A percentile compares a stretch with the other conserved stretches of the same genome.
Evolutionary conservation across 2,329 filamentous ascomycete genomes (phyloP).

Genomic region (Thielaviopsis musarum): DNA sequence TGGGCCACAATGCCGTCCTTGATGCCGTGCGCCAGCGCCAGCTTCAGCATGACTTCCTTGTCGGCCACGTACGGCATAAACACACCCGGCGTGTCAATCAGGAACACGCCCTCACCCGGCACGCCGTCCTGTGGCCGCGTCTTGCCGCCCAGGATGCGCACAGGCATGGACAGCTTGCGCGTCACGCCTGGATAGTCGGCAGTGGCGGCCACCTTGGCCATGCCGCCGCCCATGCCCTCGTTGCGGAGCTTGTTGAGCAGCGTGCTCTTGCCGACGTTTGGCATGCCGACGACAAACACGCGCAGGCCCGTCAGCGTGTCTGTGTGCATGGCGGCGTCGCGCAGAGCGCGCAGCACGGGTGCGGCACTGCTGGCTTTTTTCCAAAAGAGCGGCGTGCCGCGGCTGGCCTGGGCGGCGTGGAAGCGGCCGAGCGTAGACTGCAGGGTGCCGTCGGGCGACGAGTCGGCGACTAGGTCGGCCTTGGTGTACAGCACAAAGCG

Average conservation of each 20-base stretch:
- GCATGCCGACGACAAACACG: constrained; percentile 87
- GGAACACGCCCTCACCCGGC: constrained; percentile 50
- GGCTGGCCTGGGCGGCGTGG: constrained; percentile 15
- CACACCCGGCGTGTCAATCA: constrained; percentile 86
- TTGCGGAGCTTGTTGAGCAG: constrained; percentile 75
- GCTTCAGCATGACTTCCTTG: constrained; percentile 79
- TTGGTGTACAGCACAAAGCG: constrained; percentile 87
- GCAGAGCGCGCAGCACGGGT: constrained; percentile 24
- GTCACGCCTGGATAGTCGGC: constrained; percentile 83
- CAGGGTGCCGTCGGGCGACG: constrained; percentile 15
- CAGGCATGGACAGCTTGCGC: constrained; percentile 63
- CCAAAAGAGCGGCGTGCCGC: constrained; percentile 25
- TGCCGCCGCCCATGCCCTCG: constrained; percentile 34
- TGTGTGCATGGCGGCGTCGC: constrained; percentile 17
- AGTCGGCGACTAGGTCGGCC: constrained; percentile 45
- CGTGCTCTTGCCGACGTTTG: constrained; percentile 90
- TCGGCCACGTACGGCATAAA: constrained; percentile 85
- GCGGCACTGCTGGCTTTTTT: constrained; percentile 23
- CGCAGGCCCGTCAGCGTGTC: constrained; percentile 63
- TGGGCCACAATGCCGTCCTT: constrained; percentile 73
- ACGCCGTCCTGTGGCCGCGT: constrained; percentile 16
- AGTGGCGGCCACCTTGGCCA: constrained; percentile 56
- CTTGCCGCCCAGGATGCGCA: constrained; percentile 48
- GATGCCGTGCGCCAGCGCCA: constrained; percentile 80
- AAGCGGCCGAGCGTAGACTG: constrained; percentile 17